Evolutionary conservation across 192 early-diverging fungal genomes (phyloP), one percentile per base, ranked within the genome.

Genomic region (Podila clonocystis): DNA sequence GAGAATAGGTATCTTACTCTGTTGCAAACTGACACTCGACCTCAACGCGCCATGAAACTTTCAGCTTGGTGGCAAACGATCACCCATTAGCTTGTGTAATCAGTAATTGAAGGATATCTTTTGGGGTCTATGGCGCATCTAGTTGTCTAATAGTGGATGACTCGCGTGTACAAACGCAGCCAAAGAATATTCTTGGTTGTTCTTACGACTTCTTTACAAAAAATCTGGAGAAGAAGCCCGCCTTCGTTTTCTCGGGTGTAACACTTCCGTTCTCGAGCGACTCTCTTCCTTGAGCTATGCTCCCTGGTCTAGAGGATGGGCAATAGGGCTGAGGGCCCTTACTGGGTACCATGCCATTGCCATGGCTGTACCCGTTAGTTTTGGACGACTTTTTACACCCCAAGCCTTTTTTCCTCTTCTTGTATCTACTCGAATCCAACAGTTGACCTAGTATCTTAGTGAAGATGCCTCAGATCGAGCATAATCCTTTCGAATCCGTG

Each of bases 331-430:
- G 59, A 2, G 6, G 3, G 7, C 36, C 24, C 17, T 24, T 67
- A 29, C 6, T 50, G 48, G 11, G 13, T 26, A 26, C 28, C 33
- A 33, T 45, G 26, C 58, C 63, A 33, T 33, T 52, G 58, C 58
- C 58, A 60, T 60, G 33, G 33, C 33, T 7, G 11, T 30, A 26
- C 5, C 28, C 59, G 30, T 33, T 61, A 2, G 12, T 70, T 13
- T 9, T 61, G 7, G 33, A 24, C 19, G 72, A 9, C 36, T 62
- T 70, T 34, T 60, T 72, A 15, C 59, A 57, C 0, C 28, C 50
- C 49, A 78, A 67, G 19, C 75, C 69, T 48, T 78, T 70, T 63
- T 67, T 78, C 58, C 69, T 7, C 30, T 67, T 78, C 60, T 67
- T 78, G 65, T 77, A 77, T 26, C 75, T 77, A 33, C 50, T 7